Percentiles rank a stretch among this genome's conserved stretches.
phyloP scores from a whole-genome alignment of 163 green algal genomes.

The Botryococcus braunii region DNA sequence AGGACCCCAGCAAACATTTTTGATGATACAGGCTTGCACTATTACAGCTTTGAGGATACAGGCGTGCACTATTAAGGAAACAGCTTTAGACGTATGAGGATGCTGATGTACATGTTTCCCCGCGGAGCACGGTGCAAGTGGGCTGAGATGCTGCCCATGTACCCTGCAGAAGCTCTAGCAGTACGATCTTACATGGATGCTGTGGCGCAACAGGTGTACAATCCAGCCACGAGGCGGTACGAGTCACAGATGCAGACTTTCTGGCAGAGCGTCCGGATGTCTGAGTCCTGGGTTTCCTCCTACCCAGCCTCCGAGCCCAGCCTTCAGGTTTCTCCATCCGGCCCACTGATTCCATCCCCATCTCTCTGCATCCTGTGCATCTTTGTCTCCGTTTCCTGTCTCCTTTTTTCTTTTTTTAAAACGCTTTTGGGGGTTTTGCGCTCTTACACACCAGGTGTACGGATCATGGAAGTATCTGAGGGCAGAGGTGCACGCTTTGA shows the following conservation, averaged over 20 bases:
- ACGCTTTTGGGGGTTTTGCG: no score
- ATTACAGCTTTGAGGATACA: no score
- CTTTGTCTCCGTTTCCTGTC: no score
- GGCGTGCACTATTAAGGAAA: no score
- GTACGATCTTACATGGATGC: no score
- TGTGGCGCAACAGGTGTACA: conserved; percentile 8
- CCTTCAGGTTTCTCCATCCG: conserved; percentile 8
- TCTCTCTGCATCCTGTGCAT: neutral
- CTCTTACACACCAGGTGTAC: conserved; percentile 9
- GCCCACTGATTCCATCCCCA: neutral
- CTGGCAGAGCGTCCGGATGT: conserved; percentile 1
- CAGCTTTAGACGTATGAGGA: no score
- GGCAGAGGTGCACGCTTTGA: neutral
- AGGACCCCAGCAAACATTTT: no score
- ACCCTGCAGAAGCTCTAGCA: no score
- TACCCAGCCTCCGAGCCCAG: neutral
- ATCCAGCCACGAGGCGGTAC: conserved; percentile 3
- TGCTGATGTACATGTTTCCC: no score
- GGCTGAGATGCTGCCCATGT: neutral
- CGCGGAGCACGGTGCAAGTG: neutral
- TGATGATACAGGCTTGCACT: no score
- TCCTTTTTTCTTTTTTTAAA: no score
- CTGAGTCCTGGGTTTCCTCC: neutral
- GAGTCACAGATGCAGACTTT: neutral
- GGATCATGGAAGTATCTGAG: conserved; percentile 17